Conservation (phyloP, 768 basidiomycete species). For the Leccinum rimulosum region DNA sequence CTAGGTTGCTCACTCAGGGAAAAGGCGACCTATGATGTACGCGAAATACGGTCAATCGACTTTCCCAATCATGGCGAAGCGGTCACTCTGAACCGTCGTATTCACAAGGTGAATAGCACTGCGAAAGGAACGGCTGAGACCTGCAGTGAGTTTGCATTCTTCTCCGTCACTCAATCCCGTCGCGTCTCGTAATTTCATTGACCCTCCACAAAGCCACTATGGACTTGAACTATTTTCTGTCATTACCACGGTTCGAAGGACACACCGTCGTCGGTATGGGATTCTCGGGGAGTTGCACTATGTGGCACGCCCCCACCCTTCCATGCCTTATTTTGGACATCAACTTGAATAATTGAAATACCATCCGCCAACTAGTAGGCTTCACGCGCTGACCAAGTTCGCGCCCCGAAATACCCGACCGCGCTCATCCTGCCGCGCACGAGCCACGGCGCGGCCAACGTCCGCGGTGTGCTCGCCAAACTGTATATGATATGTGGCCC, state of each 20-base stretch:
- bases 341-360: not conserved
- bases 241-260: conserved; percentile 21
- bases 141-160: conserved; percentile 21
- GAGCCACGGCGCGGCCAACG: conserved; percentile 30
- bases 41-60: conserved; percentile 36
- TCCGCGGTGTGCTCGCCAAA: conserved; percentile 26
- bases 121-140: conserved; percentile 5
- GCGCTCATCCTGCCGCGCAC: conserved; percentile 26
- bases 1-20: conserved; percentile 16
- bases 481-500: conserved; percentile 22
- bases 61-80: conserved; percentile 38
- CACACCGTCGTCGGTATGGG: conserved; percentile 26
- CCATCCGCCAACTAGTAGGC: conserved; percentile 5
- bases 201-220: conserved; percentile 15
- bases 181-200: not conserved
- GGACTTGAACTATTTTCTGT: conserved; percentile 27
- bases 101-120: conserved; percentile 17
- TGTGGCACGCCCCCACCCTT: conserved; percentile 14
- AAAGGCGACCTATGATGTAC: conserved; percentile 18
- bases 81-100: conserved; percentile 29
- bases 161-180: not conserved
- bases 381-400: conserved; percentile 20
- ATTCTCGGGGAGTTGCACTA: conserved; percentile 30
- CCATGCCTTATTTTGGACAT: not conserved
- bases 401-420: conserved; percentile 3